A percentile compares a stretch with the other conserved stretches of the same genome.
phyloP scores from a whole-genome alignment of 2,329 filamentous ascomycete species.

The Elsinoe ampelina region DNA sequence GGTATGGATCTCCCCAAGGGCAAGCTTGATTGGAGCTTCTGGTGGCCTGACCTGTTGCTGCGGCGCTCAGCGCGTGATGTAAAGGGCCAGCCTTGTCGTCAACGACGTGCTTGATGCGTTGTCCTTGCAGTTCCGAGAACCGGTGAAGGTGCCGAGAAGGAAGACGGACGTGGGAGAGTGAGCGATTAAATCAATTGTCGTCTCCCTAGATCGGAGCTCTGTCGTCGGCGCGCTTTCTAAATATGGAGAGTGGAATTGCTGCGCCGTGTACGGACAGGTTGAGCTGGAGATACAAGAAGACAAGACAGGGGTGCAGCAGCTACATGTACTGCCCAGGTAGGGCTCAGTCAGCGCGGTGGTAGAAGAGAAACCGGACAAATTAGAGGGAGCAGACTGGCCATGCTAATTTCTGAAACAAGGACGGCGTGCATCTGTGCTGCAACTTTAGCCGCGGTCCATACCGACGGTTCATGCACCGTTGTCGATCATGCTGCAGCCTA shows the following conservation, averaged over 20 bases:
- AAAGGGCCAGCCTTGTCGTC: constrained; percentile 3
- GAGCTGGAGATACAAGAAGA: background rate
- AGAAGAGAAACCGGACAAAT: constrained; percentile 10
- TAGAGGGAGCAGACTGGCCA: constrained; percentile 1
- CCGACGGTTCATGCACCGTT: constrained; percentile 8
- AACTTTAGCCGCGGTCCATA: background rate
- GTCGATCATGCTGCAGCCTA: constrained; percentile 8
- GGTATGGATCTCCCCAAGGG: constrained; percentile 10
- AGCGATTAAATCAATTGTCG: background rate
- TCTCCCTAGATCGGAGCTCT: background rate
- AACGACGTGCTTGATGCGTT: constrained; percentile 1
- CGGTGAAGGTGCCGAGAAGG: background rate
- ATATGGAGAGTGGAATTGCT: background rate
- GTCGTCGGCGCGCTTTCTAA: background rate
- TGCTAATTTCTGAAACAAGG: constrained; percentile 12
- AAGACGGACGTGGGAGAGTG: background rate
- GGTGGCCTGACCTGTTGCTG: constrained; percentile 7
- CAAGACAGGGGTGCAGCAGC: background rate
- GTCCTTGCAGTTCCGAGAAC: constrained; percentile 3
- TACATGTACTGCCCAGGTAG: constrained; percentile 1
- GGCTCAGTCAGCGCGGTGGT: background rate
- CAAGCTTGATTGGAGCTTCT: constrained; percentile 5
- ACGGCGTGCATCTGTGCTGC: background rate
- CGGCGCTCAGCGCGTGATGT: constrained; percentile 8
- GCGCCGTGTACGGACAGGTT: background rate